phyloP scores from a whole-genome alignment of 306 rosid genomes.

The Pterocarpus santalinus region DNA sequence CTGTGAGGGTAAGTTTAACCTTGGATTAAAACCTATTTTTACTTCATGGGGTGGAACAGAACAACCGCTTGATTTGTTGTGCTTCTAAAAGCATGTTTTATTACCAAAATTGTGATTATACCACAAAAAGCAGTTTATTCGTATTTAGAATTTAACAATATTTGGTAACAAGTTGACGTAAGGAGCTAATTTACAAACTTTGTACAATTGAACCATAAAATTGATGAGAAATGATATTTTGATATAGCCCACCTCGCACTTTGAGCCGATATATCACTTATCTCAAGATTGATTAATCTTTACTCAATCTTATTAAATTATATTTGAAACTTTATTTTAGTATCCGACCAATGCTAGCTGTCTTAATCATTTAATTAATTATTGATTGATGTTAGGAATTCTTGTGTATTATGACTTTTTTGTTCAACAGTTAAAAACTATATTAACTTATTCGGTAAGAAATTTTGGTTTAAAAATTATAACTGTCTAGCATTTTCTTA shows the following conservation, averaged over 20 bases:
- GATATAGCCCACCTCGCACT: no score
- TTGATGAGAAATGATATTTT: background rate
- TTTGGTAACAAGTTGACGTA: background rate
- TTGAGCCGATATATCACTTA: no score
- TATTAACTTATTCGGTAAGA: no score
- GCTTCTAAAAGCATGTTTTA: background rate
- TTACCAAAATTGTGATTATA: background rate
- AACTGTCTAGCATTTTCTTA: no score
- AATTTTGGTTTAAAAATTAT: no score
- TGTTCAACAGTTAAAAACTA: background rate
- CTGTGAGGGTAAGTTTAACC: no score
- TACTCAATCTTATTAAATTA: background rate
- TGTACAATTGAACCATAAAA: background rate
- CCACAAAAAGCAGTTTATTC: background rate
- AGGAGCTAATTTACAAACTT: background rate
- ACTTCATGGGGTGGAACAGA: background rate
- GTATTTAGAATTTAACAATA: background rate
- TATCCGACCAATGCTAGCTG: background rate
- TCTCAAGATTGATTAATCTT: background rate
- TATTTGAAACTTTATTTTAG: background rate
- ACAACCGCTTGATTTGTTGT: background rate
- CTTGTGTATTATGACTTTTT: background rate
- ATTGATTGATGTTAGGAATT: background rate
- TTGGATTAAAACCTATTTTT: background rate
- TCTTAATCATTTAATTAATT: background rate